These are phyloP conservation scores for Solanum bukasovii DNA, from an alignment of 257 asterid species.

Conservation along the genomic window DNA sequence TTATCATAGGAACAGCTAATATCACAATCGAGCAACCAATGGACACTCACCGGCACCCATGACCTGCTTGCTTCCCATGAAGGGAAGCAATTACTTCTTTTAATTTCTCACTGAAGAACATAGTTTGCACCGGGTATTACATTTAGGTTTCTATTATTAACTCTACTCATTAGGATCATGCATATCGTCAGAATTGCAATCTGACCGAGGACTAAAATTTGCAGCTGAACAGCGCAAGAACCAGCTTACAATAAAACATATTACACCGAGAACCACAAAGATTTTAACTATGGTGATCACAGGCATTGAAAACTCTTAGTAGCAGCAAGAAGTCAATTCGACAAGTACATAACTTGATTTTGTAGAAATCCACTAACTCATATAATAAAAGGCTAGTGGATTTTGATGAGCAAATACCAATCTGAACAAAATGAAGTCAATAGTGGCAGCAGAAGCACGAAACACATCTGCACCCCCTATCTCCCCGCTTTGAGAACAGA, in stretches of 20 bases:
- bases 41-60: slow-evolving; percentile 84
- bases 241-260: background rate
- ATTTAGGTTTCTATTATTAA: slow-evolving; percentile 1
- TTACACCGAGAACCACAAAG: slow-evolving; percentile 1
- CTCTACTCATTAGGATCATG: slow-evolving; percentile 1
- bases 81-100: slow-evolving; percentile 58
- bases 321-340: slow-evolving; percentile 57
- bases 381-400: background rate
- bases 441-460: background rate
- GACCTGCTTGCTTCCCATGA: slow-evolving; percentile 82
- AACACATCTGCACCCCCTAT: background rate
- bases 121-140: slow-evolving; percentile 5
- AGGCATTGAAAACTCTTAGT: slow-evolving; percentile 48
- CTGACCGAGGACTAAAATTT: slow-evolving; percentile 12
- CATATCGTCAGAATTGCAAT: background rate
- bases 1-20: slow-evolving; percentile 75
- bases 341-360: slow-evolving; percentile 34
- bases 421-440: background rate
- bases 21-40: slow-evolving; percentile 76
- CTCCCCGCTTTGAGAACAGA: background rate
- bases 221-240: slow-evolving; percentile 21
- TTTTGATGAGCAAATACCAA: background rate
- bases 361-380: slow-evolving; percentile 31
- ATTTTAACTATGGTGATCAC: slow-evolving; percentile 31
- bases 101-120: slow-evolving; percentile 26